A percentile compares a stretch with the other conserved stretches of the same genome.
Conservation (phyloP, 345 rosid genomes). For the Populus ilicifolia region DNA sequence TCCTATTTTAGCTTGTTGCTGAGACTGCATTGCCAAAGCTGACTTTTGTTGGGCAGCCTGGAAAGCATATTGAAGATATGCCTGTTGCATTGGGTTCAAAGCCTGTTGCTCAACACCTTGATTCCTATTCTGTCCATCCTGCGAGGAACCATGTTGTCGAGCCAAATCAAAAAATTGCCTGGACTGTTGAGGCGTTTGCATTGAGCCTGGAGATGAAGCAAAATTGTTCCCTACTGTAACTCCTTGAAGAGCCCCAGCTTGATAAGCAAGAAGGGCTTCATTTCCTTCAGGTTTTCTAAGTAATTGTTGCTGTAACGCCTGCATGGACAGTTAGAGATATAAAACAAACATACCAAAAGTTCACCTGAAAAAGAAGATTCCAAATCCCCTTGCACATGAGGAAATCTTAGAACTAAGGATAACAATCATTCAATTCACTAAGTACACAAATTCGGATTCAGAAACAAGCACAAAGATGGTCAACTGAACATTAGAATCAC, state of each 20-base stretch:
- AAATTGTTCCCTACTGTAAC: constrained; percentile 62
- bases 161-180: constrained; percentile 73
- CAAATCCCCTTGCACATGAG: background rate
- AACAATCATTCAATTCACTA: background rate
- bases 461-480: background rate
- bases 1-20: constrained; percentile 80
- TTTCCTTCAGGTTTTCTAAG: constrained; percentile 67
- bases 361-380: background rate
- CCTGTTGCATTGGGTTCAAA: constrained; percentile 77
- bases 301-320: constrained; percentile 55
- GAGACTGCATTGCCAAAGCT: constrained; percentile 41
- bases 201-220: constrained; percentile 60
- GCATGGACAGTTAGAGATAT: constrained; percentile 25
- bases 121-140: constrained; percentile 63
- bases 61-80: constrained; percentile 71
- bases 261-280: constrained; percentile 73
- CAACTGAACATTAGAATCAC: background rate
- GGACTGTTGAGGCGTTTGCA: constrained; percentile 77
- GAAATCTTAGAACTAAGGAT: background rate
- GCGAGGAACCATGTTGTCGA: constrained; percentile 65
- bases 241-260: constrained; percentile 68
- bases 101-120: constrained; percentile 59
- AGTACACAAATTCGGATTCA: background rate
- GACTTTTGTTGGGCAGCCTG: constrained; percentile 67
- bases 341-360: background rate